phyloP scores from a whole-genome alignment of 192 early-diverging fungal genomes.

The Helicostylum pulchrum region DNA sequence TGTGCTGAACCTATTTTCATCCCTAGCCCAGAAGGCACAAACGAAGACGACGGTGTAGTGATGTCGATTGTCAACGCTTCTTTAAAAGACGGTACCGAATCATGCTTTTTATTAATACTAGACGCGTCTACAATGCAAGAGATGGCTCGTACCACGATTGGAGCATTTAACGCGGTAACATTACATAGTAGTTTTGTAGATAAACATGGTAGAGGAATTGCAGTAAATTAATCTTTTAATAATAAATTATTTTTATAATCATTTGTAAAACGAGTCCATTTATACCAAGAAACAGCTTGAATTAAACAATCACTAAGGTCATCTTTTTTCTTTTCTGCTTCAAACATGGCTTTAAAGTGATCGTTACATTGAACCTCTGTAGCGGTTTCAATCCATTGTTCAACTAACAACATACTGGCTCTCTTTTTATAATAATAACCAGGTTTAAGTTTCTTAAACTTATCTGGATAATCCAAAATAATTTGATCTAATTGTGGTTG shows the following conservation, averaged over 20 bases:
- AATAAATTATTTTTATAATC: neutral
- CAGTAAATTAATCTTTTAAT: constrained; percentile 9
- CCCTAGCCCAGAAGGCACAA: constrained; percentile 20
- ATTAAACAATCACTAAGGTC: constrained; percentile 49
- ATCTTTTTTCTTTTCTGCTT: constrained; percentile 41
- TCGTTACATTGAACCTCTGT: constrained; percentile 14
- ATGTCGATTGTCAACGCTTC: constrained; percentile 30
- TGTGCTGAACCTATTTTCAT: constrained; percentile 41
- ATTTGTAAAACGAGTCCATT: constrained; percentile 37
- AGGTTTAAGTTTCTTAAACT: neutral
- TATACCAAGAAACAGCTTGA: constrained; percentile 47
- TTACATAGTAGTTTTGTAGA: constrained; percentile 25
- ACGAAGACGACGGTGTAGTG: constrained; percentile 38
- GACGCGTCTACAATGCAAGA: constrained; percentile 33
- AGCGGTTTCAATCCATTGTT: constrained; percentile 24
- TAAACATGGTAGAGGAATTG: constrained; percentile 15
- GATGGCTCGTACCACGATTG: constrained; percentile 26
- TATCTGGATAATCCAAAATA: neutral
- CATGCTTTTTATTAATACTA: constrained; percentile 30
- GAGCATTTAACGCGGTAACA: constrained; percentile 23
- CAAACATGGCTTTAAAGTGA: constrained; percentile 24
- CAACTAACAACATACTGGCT: constrained; percentile 19
- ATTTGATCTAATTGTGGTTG: neutral
- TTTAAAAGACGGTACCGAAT: constrained; percentile 12
- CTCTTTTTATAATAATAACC: constrained; percentile 29